Percentiles rank a stretch among this genome's conserved stretches.
These are phyloP conservation scores for Fraxinus sp. DNA, from an alignment of 305 asterid genomes.

Conservation along the genomic window DNA sequence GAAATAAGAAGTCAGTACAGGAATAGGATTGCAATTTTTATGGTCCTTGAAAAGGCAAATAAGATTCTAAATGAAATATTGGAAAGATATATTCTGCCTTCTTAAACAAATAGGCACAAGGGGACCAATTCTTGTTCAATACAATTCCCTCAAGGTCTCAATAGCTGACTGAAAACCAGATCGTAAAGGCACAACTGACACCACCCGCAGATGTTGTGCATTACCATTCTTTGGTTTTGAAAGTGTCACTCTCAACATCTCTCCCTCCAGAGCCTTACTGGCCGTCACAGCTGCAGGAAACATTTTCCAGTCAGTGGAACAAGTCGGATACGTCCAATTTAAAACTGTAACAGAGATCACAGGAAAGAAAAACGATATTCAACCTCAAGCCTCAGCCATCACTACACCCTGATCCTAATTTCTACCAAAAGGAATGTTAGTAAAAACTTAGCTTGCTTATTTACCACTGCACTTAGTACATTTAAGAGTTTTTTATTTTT, in stretches of 20 bases:
- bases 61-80: background rate
- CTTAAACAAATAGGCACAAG: background rate
- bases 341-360: background rate
- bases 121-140: constrained; percentile 37
- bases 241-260: constrained; percentile 66
- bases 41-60: background rate
- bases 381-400: background rate
- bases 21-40: background rate
- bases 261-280: constrained; percentile 68
- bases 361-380: background rate
- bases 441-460: background rate
- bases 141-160: constrained; percentile 56
- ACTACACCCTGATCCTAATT: background rate
- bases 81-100: background rate
- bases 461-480: background rate
- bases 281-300: constrained; percentile 47
- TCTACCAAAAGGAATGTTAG: background rate
- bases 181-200: constrained; percentile 63
- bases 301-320: constrained; percentile 4
- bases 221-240: constrained; percentile 79
- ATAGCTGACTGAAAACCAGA: constrained; percentile 70
- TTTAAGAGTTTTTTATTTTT: background rate
- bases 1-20: background rate
- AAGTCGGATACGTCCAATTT: background rate
- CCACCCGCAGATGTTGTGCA: constrained; percentile 77